A percentile compares a stretch with the other conserved stretches of the same genome.
phyloP scores from a whole-genome alignment of 495 filamentous ascomycete genomes.

The Coniosporium apollinis region DNA sequence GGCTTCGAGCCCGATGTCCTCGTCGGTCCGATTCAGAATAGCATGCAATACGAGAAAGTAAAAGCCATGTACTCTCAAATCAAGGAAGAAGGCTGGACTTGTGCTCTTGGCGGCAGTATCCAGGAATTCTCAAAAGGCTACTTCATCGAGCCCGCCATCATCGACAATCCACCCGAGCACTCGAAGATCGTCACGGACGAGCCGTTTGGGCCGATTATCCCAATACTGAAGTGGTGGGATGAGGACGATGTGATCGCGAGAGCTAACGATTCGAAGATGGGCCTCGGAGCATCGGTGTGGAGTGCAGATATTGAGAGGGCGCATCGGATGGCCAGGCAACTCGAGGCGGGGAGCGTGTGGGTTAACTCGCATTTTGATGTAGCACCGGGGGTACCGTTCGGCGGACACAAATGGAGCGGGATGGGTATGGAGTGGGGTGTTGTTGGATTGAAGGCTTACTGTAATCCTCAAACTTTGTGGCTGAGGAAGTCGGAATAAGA shows the following conservation, averaged over 20 bases:
- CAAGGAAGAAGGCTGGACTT: neutral
- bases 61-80: constrained; percentile 19
- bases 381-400: constrained; percentile 4
- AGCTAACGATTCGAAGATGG: constrained; percentile 38
- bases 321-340: constrained; percentile 29
- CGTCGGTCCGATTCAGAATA: constrained; percentile 37
- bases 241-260: constrained; percentile 40
- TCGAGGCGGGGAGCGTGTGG: constrained; percentile 41
- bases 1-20: constrained; percentile 18
- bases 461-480: constrained; percentile 2
- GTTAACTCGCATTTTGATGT: constrained; percentile 27
- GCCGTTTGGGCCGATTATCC: constrained; percentile 40
- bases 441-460: constrained; percentile 4
- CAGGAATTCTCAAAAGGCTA: constrained; percentile 17
- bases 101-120: neutral
- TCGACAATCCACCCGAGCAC: constrained; percentile 31
- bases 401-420: constrained; percentile 10
- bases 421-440: constrained; percentile 9
- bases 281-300: constrained; percentile 39
- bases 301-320: constrained; percentile 34
- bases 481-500: neutral
- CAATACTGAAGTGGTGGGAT: constrained; percentile 36
- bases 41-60: constrained; percentile 30
- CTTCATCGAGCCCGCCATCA: constrained; percentile 33
- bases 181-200: constrained; percentile 29